Evolutionary conservation across 148 eudicot species (phyloP).

Genomic region (Chenopodium quinoa): DNA sequence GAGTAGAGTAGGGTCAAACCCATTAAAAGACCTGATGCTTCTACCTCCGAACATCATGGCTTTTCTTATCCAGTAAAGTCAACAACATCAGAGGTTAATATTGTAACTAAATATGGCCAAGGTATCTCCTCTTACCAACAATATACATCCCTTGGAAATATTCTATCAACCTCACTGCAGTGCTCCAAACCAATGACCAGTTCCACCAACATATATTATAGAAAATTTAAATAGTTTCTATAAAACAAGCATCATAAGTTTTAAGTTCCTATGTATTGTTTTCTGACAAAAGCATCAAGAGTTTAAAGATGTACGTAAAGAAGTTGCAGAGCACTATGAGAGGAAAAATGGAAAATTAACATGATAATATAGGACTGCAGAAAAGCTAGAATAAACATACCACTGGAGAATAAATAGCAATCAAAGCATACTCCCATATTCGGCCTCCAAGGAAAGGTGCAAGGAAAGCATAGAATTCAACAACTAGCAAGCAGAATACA

Average conservation of each 20-base stretch:
- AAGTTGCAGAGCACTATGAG: background rate
- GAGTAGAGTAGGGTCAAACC: background rate
- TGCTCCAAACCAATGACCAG: slow-evolving; percentile 3
- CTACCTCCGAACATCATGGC: background rate
- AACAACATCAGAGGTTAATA: background rate
- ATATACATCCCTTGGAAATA: background rate
- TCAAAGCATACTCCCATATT: slow-evolving; percentile 66
- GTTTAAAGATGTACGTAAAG: background rate
- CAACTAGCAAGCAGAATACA: slow-evolving; percentile 84
- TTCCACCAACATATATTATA: background rate
- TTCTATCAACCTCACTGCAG: background rate
- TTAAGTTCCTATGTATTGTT: background rate
- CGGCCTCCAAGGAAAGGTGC: slow-evolving; percentile 95
- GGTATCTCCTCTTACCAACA: background rate
- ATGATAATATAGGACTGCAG: background rate
- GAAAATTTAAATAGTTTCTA: background rate
- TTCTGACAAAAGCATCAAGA: background rate
- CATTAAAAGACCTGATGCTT: background rate
- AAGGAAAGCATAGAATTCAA: slow-evolving; percentile 94
- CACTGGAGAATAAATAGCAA: slow-evolving; percentile 84
- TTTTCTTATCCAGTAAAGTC: background rate
- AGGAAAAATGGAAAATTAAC: background rate
- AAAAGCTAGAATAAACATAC: slow-evolving; percentile 43
- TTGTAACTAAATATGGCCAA: background rate
- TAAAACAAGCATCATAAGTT: background rate